These are phyloP conservation scores for Mangifera indica DNA, from an alignment of 345 rosid species.

Conservation along the genomic window DNA sequence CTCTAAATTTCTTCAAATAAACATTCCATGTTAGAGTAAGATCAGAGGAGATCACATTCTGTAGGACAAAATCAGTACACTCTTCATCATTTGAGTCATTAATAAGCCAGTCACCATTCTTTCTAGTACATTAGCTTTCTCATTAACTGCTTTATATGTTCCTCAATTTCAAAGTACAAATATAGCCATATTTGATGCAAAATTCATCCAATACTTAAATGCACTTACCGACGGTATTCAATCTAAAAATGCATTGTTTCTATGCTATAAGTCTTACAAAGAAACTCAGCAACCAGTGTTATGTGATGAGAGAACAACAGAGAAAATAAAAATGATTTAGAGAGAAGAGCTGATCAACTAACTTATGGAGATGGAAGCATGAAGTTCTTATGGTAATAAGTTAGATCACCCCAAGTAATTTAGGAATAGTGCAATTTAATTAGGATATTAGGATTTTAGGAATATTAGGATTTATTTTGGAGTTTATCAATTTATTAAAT, in stretches of 20 bases:
- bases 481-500: too few species aligned
- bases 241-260: neutral
- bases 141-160: neutral
- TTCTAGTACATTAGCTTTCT: neutral
- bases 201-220: neutral
- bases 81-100: neutral
- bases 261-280: neutral
- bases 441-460: too few species aligned
- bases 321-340: too few species aligned
- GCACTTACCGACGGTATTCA: neutral
- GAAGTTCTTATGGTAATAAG: too few species aligned
- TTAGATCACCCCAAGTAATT: too few species aligned
- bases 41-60: neutral
- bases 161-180: neutral
- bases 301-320: too few species aligned
- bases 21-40: neutral
- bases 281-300: neutral
- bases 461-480: too few species aligned
- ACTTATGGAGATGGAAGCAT: neutral
- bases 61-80: neutral
- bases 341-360: neutral
- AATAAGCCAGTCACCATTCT: neutral
- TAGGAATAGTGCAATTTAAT: too few species aligned
- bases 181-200: neutral
- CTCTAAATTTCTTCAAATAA: conserved; percentile 1